These are phyloP conservation scores for Scenedesmus sp. DNA, from an alignment of 163 green algal species.

Conservation along the genomic window DNA sequence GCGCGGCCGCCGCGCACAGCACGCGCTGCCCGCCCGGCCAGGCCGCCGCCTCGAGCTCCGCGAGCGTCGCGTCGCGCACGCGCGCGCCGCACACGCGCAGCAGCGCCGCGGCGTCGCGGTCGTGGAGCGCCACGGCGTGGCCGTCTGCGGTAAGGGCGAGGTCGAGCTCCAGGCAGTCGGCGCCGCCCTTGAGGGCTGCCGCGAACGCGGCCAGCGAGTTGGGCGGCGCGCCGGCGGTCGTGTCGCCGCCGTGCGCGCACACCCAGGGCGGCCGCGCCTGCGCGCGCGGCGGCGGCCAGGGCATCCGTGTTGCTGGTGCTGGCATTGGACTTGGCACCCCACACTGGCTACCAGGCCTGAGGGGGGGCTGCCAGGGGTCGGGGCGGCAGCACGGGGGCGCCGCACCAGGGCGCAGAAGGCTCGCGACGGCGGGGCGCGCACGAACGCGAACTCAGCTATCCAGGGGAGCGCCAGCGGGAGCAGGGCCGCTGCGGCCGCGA, in stretches of 20 bases:
- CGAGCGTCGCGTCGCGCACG: constrained; percentile 28
- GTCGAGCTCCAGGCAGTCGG: constrained; percentile 69
- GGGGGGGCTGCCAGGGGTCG: too few species aligned
- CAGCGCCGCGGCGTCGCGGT: constrained; percentile 60
- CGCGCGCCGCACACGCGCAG: constrained; percentile 17
- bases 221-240: constrained; percentile 44
- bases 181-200: constrained; percentile 49
- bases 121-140: constrained; percentile 65
- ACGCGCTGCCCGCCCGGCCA: constrained; percentile 49
- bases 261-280: constrained; percentile 53
- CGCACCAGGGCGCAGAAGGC: too few species aligned
- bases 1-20: constrained; percentile 51
- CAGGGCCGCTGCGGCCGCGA: too few species aligned
- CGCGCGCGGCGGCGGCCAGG: too few species aligned
- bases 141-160: constrained; percentile 62
- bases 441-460: too few species aligned
- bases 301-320: background rate
- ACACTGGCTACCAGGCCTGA: too few species aligned
- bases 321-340: background rate
- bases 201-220: constrained; percentile 65
- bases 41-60: constrained; percentile 51
- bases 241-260: constrained; percentile 72
- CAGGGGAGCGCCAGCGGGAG: too few species aligned
- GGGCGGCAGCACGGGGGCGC: too few species aligned
- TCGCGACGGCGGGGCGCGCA: too few species aligned